Conservation (phyloP, 2,329 filamentous ascomycete genomes). For the Colletotrichum cordylinicola region DNA sequence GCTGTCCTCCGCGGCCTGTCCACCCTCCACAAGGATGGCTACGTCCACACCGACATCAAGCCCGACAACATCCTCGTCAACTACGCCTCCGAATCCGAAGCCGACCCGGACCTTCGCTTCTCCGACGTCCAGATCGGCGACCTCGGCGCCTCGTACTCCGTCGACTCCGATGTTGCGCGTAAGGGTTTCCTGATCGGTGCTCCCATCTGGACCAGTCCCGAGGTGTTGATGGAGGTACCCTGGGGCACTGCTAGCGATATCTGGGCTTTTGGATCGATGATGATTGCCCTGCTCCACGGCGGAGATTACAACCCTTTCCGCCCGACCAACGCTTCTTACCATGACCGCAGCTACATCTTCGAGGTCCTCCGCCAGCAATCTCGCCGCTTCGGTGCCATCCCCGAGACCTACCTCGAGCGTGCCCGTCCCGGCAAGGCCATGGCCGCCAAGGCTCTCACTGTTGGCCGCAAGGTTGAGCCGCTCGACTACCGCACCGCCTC, state of each 20-base stretch:
- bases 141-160: constrained; percentile 13
- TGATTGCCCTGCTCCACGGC: constrained; percentile 17
- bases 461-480: constrained; percentile 15
- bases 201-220: constrained; percentile 17
- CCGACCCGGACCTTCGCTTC: constrained; percentile 15
- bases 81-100: constrained; percentile 10
- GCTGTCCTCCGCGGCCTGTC: constrained; percentile 17
- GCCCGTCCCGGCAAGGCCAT: constrained; percentile 19
- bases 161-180: constrained; percentile 13
- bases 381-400: constrained; percentile 15
- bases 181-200: constrained; percentile 19
- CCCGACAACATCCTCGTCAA: constrained; percentile 21
- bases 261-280: constrained; percentile 82
- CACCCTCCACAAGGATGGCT: constrained; percentile 18
- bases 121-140: constrained; percentile 21
- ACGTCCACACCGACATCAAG: constrained; percentile 19
- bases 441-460: constrained; percentile 13
- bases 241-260: constrained; percentile 75
- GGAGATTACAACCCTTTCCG: constrained; percentile 22
- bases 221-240: constrained; percentile 19
- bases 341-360: constrained; percentile 19
- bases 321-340: constrained; percentile 12
- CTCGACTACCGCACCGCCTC: constrained; percentile 16
- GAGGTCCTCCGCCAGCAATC: constrained; percentile 20
- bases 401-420: constrained; percentile 16